Conservation (phyloP, 164 flowering plant species). For the Chimonanthus salicifolius region DNA sequence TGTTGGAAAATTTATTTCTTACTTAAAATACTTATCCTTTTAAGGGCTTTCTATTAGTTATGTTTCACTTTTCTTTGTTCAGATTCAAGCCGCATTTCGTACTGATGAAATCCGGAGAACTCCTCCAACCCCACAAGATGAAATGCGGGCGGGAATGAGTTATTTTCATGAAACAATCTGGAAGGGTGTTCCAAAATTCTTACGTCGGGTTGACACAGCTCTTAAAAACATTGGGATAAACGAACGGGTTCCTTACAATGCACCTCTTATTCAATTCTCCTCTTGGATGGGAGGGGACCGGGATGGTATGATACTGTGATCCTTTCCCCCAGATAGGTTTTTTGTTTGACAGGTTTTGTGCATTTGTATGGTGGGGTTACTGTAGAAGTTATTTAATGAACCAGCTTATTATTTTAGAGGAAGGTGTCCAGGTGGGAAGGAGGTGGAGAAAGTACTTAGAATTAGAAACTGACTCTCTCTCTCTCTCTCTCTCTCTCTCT, state of each 20-base stretch:
- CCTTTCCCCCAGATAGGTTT: background rate
- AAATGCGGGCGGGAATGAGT: conserved; percentile 99
- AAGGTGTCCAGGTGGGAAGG: too few relatives aligned
- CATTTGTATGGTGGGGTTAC: background rate
- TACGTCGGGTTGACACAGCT: conserved; percentile 96
- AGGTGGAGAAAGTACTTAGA: too few relatives aligned
- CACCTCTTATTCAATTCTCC: conserved; percentile 91
- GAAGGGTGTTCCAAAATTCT: conserved; percentile 94
- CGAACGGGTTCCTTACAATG: conserved; percentile 94
- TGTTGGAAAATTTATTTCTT: background rate
- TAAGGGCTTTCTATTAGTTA: background rate
- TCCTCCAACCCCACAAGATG: conserved; percentile 96
- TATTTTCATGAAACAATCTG: conserved; percentile 98
- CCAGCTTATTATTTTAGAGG: background rate
- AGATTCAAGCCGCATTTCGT: conserved; percentile 99
- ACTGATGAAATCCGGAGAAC: conserved; percentile 96
- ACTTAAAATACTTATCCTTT: background rate
- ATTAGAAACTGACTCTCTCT: too few relatives aligned
- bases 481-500: too few relatives aligned
- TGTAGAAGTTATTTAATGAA: background rate
- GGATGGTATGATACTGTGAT: conserved; percentile 69
- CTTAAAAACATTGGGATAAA: conserved; percentile 90
- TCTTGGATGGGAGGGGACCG: conserved; percentile 99
- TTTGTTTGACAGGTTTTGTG: background rate
- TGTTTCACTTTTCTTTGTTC: conserved; percentile 10